Evolutionary conservation across 2,329 filamentous ascomycete genomes (phyloP).

Genomic region (Aspergillus ibericus): DNA sequence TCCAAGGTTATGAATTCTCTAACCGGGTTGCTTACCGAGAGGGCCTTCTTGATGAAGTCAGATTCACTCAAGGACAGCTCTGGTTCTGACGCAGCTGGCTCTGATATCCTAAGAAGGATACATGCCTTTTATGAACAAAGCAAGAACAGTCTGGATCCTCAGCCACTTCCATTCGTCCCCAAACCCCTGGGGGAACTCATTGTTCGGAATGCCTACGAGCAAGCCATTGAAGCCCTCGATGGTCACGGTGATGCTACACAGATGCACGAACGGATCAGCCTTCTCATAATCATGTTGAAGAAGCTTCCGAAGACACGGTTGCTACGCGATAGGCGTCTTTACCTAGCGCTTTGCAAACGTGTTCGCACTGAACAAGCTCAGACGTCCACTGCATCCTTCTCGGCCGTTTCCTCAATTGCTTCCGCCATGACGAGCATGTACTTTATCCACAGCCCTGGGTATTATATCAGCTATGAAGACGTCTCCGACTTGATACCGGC

Average conservation of each 20-base stretch:
- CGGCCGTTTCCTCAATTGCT: constrained; percentile 42
- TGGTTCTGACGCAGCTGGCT: constrained; percentile 16
- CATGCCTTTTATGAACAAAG: constrained; percentile 68
- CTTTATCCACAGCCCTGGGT: constrained; percentile 35
- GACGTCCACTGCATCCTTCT: constrained; percentile 33
- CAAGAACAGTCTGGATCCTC: constrained; percentile 67
- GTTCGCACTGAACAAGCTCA: constrained; percentile 23
- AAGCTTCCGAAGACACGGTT: constrained; percentile 40
- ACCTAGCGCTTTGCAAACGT: constrained; percentile 33
- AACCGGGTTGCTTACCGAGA: constrained; percentile 47
- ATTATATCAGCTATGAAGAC: constrained; percentile 48
- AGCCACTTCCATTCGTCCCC: constrained; percentile 59
- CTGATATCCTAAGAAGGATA: constrained; percentile 60
- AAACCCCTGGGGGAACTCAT: constrained; percentile 62
- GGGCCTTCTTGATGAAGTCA: constrained; percentile 51
- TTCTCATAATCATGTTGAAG: constrained; percentile 55
- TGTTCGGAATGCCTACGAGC: constrained; percentile 57
- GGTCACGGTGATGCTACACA: constrained; percentile 37
- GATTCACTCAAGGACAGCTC: constrained; percentile 26
- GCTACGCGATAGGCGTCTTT: constrained; percentile 36
- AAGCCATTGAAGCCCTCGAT: constrained; percentile 36
- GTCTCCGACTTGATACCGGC: constrained; percentile 62
- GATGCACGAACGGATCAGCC: constrained; percentile 58
- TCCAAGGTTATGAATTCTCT: constrained; percentile 32
- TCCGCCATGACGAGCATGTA: constrained; percentile 50